Evolutionary conservation across 2,329 filamentous ascomycete species (phyloP), one percentile per base, ranked within the genome.

Genomic region (Biscogniauxia marginata): DNA sequence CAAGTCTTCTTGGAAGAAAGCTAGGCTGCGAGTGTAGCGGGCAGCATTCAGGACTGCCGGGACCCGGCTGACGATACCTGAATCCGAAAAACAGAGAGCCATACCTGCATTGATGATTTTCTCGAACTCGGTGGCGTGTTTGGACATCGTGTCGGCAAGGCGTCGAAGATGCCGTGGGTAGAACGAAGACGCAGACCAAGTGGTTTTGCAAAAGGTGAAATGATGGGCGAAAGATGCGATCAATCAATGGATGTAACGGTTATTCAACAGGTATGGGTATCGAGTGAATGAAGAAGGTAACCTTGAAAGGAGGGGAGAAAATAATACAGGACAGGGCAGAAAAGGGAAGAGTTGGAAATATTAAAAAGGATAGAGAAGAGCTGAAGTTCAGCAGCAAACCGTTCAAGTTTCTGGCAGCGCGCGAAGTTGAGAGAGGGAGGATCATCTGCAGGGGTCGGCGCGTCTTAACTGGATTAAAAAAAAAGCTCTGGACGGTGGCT

Each of bases 91-190:
- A 21, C 3, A 20, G 13, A 53, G n/a, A n/a, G n/a, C n/a, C 61
- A 22, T 73, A 83, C 81, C 80, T 34, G 79, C 75, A 46, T 80
- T 70, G 66, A 84, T 83, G 60, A 84, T 80, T 70, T 80, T 80
- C 66, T 83, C 77, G 59, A 84, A 82, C 48, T 83, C 79, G 23
- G 72, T 70, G 43, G 78, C 79, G 48, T 64, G 64, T 53, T 78
- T 73, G 59, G 73, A 69, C 76, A 79, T 79, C 57, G 44, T 70
- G 61, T 52, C 21, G 23, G 50, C 49, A 44, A 11, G 45, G 21
- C 39, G 46, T 46, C 18, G 52, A 57, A 46, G 48, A 50, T 51
- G 45, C n/a, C 9, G 30, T 39, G 30, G 30, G 45, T 49, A 43
- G 19, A 23, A 21, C 16, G 48, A 47, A 19, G 11, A 50, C 8